A percentile compares a stretch with the other conserved stretches of the same genome.
phyloP scores from a whole-genome alignment of 768 basidiomycete genomes.

The Calocybe cyanea region DNA sequence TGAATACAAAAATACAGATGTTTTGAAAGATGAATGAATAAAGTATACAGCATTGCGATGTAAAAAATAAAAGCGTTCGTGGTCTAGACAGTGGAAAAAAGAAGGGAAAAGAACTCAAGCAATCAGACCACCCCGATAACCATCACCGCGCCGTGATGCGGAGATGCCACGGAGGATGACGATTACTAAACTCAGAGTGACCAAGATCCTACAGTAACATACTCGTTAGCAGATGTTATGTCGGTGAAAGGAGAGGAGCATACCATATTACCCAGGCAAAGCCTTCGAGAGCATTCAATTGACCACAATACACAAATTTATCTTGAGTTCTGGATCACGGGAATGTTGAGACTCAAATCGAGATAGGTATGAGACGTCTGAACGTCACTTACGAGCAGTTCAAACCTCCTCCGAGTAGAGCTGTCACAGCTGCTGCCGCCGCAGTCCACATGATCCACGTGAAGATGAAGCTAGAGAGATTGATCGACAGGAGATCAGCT shows the following conservation, averaged over 20 bases:
- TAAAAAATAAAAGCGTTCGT: not conserved
- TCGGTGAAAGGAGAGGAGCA: conserved; percentile 18
- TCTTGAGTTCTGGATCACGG: conserved; percentile 30
- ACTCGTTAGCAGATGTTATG: not conserved
- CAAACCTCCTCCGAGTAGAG: conserved; percentile 61
- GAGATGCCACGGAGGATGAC: conserved; percentile 59
- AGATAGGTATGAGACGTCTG: not conserved
- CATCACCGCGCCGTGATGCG: conserved; percentile 63
- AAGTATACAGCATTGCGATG: not conserved
- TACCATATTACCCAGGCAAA: conserved; percentile 79
- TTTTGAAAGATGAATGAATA: conserved; percentile 2
- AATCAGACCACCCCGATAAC: conserved; percentile 54
- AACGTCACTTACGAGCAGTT: conserved; percentile 58
- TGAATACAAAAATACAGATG: conserved; percentile 2
- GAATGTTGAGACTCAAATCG: not conserved
- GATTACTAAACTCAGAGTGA: conserved; percentile 56
- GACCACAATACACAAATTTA: conserved; percentile 61
- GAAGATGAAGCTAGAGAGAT: conserved; percentile 58
- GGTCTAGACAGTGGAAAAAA: not conserved
- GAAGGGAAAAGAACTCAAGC: conserved; percentile 1
- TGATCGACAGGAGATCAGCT: not conserved
- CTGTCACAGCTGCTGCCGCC: conserved; percentile 67
- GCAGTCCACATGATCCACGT: conserved; percentile 82
- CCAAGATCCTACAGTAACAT: conserved; percentile 46
- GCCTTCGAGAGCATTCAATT: conserved; percentile 70